Base-by-base conservation (phyloP, 2,329 filamentous ascomycete species). In the Clathrospora elynae region DNA sequence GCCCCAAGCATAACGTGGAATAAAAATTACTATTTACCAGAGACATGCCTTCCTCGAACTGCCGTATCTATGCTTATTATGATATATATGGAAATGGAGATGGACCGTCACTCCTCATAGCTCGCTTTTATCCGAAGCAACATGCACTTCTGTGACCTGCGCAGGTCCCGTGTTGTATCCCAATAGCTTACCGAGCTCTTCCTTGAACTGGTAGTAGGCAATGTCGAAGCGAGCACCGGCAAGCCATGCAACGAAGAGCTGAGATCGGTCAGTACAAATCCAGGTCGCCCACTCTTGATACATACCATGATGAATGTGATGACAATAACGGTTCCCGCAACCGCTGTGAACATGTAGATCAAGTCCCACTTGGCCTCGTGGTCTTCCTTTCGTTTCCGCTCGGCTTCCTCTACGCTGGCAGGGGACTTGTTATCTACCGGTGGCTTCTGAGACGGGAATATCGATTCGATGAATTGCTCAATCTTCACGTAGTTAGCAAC, bases 381-480 rank as follows among this genome's bases (percentile, higher is more conserved):
- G 22, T 75, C 74, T 33, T 75, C 74, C 56, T 82, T 73, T 58
- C 77, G 73, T 48, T 76, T 73, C 62, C 77, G 78, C 40, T 74
- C 76, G 6, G 78, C 79, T 61, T 88, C 84, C 49, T 82, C 77
- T 6, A 81, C 64, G 44, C 60, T 75, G 26, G 63, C 57, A 30
- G 59, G 59, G 17, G 56, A 55, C 53, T 59, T 60, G 34, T 49
- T 48, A 37, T 62, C 55, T 16, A 56, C 35, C 12, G 86, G 84
- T 30, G 87, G 81, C 51, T 88, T 84, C 71, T 96, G 90, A 6
- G 83, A 81, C 3, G 93, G 93, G 82, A 91, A 97, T 57, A 97
- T 84, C 4, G 84, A 85, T 72, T 97, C 92, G 67, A 97, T 95
- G 68, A 95, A 96, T 76, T 93, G 88, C 70, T 97, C 91, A 54